Evolutionary conservation across 176 grass and related monocot genomes (phyloP).

Genomic region (Luzula sylvatica): DNA sequence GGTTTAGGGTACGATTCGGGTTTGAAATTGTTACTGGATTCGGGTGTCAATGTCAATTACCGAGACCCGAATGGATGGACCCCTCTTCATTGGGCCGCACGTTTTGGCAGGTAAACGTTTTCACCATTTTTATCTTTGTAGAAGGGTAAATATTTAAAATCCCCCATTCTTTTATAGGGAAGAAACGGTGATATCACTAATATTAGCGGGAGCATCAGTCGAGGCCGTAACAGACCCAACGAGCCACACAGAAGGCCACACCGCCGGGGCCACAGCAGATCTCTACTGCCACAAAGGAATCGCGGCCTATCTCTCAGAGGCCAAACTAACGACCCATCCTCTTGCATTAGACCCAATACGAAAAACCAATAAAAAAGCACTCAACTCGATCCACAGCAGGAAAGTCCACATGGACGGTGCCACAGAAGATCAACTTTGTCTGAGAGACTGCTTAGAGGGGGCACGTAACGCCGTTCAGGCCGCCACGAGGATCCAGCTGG

Average conservation of each 20-base stretch:
- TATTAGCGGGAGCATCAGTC: constrained; percentile 60
- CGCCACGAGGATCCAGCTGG: constrained; percentile 65
- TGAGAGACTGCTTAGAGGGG: constrained; percentile 72
- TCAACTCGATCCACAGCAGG: constrained; percentile 52
- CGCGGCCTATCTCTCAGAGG: constrained; percentile 88
- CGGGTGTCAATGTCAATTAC: constrained; percentile 64
- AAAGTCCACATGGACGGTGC: constrained; percentile 29
- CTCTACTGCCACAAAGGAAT: constrained; percentile 64
- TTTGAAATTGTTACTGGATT: constrained; percentile 52
- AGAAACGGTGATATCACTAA: constrained; percentile 52
- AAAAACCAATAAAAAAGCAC: constrained; percentile 12
- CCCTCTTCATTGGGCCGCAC: constrained; percentile 88
- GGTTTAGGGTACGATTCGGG: constrained; percentile 64
- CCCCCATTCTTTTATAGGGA: constrained; percentile 29
- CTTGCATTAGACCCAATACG: constrained; percentile 37
- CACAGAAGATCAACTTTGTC: constrained; percentile 63
- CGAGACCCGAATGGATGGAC: constrained; percentile 88
- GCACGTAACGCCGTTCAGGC: constrained; percentile 65
- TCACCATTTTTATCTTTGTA: background rate
- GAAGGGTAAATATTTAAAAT: too few species aligned
- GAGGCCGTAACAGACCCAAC: constrained; percentile 65
- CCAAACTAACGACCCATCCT: constrained; percentile 47
- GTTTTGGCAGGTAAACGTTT: constrained; percentile 64
- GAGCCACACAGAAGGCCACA: constrained; percentile 41
- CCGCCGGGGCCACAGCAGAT: constrained; percentile 57